A percentile compares a stretch with the other conserved stretches of the same genome.
These are phyloP conservation scores for Nicotiana tomentosiformis DNA, from an alignment of 257 asterid species.

Conservation along the genomic window DNA sequence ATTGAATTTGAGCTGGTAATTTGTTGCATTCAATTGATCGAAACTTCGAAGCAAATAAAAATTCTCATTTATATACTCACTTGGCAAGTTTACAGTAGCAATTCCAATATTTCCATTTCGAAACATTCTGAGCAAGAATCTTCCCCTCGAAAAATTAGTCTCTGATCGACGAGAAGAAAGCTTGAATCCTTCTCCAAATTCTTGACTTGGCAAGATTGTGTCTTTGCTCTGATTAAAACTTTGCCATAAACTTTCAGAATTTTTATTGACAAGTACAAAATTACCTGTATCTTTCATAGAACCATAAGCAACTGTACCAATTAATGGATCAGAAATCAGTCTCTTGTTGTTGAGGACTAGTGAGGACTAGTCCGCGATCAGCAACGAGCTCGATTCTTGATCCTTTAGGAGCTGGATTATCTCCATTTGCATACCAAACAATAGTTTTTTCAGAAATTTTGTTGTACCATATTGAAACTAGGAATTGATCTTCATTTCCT, in stretches of 20 bases:
- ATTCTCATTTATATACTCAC: neutral
- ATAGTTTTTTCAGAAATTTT: slow-evolving; percentile 33
- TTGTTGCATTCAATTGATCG: neutral
- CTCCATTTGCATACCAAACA: slow-evolving; percentile 29
- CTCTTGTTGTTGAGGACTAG: neutral
- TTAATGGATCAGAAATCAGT: slow-evolving; percentile 6
- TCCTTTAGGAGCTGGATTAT: slow-evolving; percentile 21
- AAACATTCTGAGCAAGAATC: slow-evolving; percentile 27
- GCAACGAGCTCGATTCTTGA: slow-evolving; percentile 26
- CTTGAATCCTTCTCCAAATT: neutral
- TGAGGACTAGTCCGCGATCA: slow-evolving; percentile 26
- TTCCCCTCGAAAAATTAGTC: slow-evolving; percentile 23
- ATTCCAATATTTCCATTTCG: slow-evolving; percentile 32
- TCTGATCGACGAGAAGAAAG: slow-evolving; percentile 29
- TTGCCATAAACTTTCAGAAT: slow-evolving; percentile 23
- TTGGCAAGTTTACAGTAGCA: slow-evolving; percentile 18
- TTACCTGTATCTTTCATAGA: slow-evolving; percentile 38
- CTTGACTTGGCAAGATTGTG: slow-evolving; percentile 37
- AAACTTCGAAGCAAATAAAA: slow-evolving; percentile 13
- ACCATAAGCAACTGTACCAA: slow-evolving; percentile 19
- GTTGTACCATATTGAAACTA: slow-evolving; percentile 36
- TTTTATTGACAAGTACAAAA: slow-evolving; percentile 16
- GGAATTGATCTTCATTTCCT: slow-evolving; percentile 18
- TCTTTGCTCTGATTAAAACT: slow-evolving; percentile 27
- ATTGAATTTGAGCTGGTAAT: slow-evolving; percentile 22